Conservation (phyloP, 352 stramenopile genomes). For the Pythium scleroteichum region DNA sequence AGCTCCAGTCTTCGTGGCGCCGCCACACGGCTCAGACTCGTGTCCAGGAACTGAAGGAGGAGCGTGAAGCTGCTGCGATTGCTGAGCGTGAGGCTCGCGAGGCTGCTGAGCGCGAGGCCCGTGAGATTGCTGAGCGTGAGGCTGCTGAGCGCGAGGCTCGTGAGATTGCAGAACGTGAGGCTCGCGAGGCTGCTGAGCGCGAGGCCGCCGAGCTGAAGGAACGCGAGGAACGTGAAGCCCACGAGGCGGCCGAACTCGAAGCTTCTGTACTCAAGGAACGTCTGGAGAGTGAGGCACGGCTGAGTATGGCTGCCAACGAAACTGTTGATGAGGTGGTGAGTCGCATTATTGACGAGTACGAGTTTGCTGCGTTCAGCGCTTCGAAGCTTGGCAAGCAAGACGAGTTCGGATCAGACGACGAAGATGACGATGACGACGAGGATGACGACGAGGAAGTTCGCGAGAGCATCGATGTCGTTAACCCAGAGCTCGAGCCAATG, state of each 20-base stretch:
- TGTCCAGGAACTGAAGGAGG: slow-evolving; percentile 3
- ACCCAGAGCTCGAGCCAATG: slow-evolving; percentile 8
- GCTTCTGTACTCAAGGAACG: background rate
- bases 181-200: slow-evolving; percentile 6
- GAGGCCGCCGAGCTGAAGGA: slow-evolving; percentile 4
- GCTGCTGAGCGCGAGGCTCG: slow-evolving; percentile 2
- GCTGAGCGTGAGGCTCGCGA: background rate
- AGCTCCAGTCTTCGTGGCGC: slow-evolving; percentile 20
- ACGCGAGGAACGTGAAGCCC: slow-evolving; percentile 5
- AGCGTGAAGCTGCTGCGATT: background rate
- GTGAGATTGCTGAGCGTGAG: slow-evolving; percentile 5
- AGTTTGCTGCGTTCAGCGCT: slow-evolving; percentile 19
- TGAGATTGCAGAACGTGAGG: slow-evolving; percentile 6
- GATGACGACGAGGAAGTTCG: slow-evolving; percentile 8
- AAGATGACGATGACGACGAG: slow-evolving; percentile 21
- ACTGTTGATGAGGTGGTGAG: slow-evolving; percentile 19
- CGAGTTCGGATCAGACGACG: slow-evolving; percentile 14
- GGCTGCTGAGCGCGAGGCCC: slow-evolving; percentile 3
- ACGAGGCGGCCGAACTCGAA: background rate
- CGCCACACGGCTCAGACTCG: slow-evolving; percentile 8
- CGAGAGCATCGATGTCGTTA: slow-evolving; percentile 11
- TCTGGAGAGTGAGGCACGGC: slow-evolving; percentile 1
- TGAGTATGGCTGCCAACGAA: slow-evolving; percentile 13
- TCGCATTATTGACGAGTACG: slow-evolving; percentile 21
- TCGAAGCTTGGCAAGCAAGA: slow-evolving; percentile 10